Conservation (phyloP, 2,329 filamentous ascomycete genomes). For the Xenosphaeropsis pyriputrescens region DNA sequence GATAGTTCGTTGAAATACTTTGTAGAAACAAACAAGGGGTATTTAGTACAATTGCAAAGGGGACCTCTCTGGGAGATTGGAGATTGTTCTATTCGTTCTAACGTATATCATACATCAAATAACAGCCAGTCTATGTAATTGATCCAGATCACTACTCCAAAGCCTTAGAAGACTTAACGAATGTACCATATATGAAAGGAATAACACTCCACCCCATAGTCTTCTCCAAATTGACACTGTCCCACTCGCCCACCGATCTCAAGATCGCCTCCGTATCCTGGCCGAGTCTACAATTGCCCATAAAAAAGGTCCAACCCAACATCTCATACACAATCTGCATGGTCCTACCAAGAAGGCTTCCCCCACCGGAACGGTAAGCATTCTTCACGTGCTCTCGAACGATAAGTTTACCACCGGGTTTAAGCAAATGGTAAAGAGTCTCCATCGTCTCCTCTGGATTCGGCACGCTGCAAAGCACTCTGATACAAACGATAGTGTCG, state of each 20-base stretch:
- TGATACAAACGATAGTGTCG: neutral
- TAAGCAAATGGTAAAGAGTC: neutral
- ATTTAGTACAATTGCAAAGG: too few species aligned
- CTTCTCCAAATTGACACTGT: neutral
- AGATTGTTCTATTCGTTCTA: too few species aligned
- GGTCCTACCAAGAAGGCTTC: neutral
- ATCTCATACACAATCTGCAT: neutral
- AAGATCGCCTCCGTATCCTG: neutral
- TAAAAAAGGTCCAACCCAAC: neutral
- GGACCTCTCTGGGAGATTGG: too few species aligned
- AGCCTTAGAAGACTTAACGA: conserved; percentile 2
- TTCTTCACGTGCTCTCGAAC: neutral
- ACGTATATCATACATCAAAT: too few species aligned
- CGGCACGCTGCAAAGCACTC: neutral
- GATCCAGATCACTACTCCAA: too few species aligned
- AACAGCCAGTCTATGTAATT: too few species aligned
- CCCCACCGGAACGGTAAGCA: neutral
- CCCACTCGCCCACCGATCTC: conserved; percentile 1
- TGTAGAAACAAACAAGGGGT: too few species aligned
- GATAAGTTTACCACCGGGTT: neutral
- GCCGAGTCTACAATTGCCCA: neutral
- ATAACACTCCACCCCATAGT: neutral
- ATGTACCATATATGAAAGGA: neutral
- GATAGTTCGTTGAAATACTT: too few species aligned
- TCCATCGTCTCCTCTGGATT: neutral